These are phyloP conservation scores for Brassica rapa DNA, from an alignment of 345 rosid genomes.

Conservation along the genomic window DNA sequence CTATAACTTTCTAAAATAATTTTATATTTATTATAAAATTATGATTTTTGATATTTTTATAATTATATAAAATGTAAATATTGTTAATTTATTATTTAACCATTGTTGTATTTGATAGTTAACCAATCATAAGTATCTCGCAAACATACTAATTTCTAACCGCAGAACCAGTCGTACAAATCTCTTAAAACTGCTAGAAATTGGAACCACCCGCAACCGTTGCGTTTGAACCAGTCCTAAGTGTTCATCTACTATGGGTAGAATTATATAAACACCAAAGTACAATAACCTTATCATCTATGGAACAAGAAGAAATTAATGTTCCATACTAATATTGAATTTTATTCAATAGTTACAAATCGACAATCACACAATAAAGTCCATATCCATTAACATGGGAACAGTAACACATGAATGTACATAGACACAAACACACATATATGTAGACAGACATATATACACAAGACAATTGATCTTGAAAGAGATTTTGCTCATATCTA, in stretches of 20 bases:
- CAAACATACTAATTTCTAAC: too few relatives aligned
- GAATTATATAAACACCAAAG: neutral
- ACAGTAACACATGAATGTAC: conserved; percentile 25
- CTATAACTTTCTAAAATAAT: too few relatives aligned
- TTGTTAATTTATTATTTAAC: too few relatives aligned
- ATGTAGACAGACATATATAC: neutral
- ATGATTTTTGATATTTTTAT: too few relatives aligned
- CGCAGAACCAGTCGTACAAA: too few relatives aligned
- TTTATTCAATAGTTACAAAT: conserved; percentile 29
- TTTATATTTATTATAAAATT: too few relatives aligned
- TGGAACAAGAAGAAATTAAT: conserved; percentile 15
- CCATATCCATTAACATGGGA: conserved; percentile 17
- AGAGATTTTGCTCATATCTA: conserved; percentile 31
- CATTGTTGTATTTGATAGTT: too few relatives aligned
- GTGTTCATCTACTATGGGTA: neutral
- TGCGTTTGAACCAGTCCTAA: neutral
- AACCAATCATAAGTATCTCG: too few relatives aligned
- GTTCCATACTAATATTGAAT: conserved; percentile 22
- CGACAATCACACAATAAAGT: conserved; percentile 23
- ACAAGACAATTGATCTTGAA: conserved; percentile 18
- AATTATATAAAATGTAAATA: too few relatives aligned
- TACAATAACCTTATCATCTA: conserved; percentile 20
- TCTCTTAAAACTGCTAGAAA: too few relatives aligned
- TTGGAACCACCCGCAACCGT: too few relatives aligned
- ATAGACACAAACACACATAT: conserved; percentile 2